Evolutionary conservation across 164 flowering plant species (phyloP).

Genomic region (Chimonanthus praecox): DNA sequence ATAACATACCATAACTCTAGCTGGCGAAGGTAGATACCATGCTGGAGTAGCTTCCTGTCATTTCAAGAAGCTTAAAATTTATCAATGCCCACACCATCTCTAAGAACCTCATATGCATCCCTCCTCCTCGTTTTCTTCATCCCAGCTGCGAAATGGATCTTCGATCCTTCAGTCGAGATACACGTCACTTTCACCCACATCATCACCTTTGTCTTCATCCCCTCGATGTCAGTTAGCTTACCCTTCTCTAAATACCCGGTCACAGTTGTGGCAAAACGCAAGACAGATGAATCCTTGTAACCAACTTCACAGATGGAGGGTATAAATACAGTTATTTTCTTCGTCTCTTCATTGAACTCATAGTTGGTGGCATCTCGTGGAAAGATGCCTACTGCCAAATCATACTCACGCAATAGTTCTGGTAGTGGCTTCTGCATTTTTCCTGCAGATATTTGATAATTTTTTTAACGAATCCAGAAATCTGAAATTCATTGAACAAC

Average conservation of each 20-base stretch:
- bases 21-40: not conserved
- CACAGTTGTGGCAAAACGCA: slow-evolving; percentile 68
- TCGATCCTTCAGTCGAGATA: slow-evolving; percentile 60
- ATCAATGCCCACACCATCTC: slow-evolving; percentile 67
- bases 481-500: too few species aligned
- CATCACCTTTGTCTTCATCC: slow-evolving; percentile 81
- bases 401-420: slow-evolving; percentile 75
- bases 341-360: slow-evolving; percentile 86
- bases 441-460: slow-evolving; percentile 33
- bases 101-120: slow-evolving; percentile 71
- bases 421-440: slow-evolving; percentile 86
- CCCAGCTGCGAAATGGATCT: slow-evolving; percentile 71
- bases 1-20: too few species aligned
- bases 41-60: not conserved
- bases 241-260: slow-evolving; percentile 89
- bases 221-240: slow-evolving; percentile 75
- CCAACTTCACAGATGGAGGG: slow-evolving; percentile 86
- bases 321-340: slow-evolving; percentile 73
- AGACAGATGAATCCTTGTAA: slow-evolving; percentile 78
- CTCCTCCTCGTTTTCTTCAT: slow-evolving; percentile 64
- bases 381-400: slow-evolving; percentile 70
- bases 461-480: too few species aligned
- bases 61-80: slow-evolving; percentile 43
- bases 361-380: slow-evolving; percentile 94
- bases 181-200: slow-evolving; percentile 82